These are phyloP conservation scores for Austroboletus novae-zelandiae DNA, from an alignment of 1,284 basidiomycete genomes.

Conservation along the genomic window DNA sequence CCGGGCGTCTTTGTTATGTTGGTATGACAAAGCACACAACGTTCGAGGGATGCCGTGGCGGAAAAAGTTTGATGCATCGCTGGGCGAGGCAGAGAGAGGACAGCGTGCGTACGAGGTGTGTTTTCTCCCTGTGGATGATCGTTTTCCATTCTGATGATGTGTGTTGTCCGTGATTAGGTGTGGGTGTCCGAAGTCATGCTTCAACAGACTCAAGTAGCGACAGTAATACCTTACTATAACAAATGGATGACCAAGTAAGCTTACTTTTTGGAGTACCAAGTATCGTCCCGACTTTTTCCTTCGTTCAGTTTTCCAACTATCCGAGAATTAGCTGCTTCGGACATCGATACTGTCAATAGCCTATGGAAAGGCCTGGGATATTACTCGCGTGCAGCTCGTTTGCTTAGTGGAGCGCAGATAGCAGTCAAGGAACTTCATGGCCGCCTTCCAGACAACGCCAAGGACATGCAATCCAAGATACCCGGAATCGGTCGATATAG, in stretches of 20 bases:
- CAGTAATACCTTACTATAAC: slow-evolving; percentile 88
- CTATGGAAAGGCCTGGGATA: slow-evolving; percentile 93
- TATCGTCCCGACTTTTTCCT: not conserved
- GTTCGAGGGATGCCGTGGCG: slow-evolving; percentile 85
- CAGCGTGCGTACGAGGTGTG: slow-evolving; percentile 80
- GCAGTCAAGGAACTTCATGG: slow-evolving; percentile 67
- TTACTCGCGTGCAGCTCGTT: slow-evolving; percentile 82
- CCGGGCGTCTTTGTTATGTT: slow-evolving; percentile 52
- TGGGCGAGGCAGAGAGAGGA: slow-evolving; percentile 50
- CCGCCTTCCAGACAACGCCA: slow-evolving; percentile 75
- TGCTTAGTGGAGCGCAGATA: slow-evolving; percentile 78
- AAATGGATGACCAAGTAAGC: slow-evolving; percentile 78
- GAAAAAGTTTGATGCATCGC: slow-evolving; percentile 57
- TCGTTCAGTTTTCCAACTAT: slow-evolving; percentile 77
- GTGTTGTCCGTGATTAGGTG: slow-evolving; percentile 45
- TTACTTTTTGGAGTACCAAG: not conserved
- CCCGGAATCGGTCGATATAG: slow-evolving; percentile 93
- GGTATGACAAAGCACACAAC: slow-evolving; percentile 67
- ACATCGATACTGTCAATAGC: slow-evolving; percentile 83
- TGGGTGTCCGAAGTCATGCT: slow-evolving; percentile 96
- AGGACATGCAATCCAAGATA: slow-evolving; percentile 80
- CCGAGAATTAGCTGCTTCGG: slow-evolving; percentile 67
- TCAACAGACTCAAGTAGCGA: slow-evolving; percentile 91
- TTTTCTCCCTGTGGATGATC: not conserved
- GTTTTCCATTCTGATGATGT: not conserved